Base-by-base conservation (phyloP, 805 yeast genomes). In the Hemisphaericaspora nanyangensis region DNA sequence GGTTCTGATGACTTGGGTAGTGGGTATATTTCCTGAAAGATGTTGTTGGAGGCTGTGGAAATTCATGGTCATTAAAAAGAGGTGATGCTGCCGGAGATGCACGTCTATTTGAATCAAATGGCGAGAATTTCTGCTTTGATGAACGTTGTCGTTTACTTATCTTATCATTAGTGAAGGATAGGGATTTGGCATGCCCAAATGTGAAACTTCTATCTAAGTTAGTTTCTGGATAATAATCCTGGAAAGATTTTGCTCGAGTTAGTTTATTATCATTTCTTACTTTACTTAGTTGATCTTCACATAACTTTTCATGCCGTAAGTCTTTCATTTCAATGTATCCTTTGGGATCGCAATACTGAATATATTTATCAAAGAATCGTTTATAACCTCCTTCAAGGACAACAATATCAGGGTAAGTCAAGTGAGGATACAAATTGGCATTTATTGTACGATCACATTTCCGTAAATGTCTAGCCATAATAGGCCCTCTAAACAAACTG, bases 331-430 rank as follows among this genome's bases (percentile, higher is more conserved):
- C 91, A 36, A 90, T 79, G 52, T 93, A 93, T 39, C 77, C 79
- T 49, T 78, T 85, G 2, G 95, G 95, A 44, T 57, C 68, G 56
- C 97, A 89, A 31, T 80, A 66, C 17, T 58, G 60, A 34, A 77
- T 70, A 55, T 70, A 79, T 22, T 60, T 58, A 34, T 80, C 80
- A 60, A 71, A 90, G 54, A 90, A 93, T 28, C 70, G 69, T 56
- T 82, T 81, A 68, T 93, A 93, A 10, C 99, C 99, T 20, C 98
- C 98, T 46, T 88, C 85, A 32, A 93, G 69, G 25, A 93, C 79
- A 27, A 87, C 80, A 31, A 93, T 79, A 62, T 93, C 96, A 2
- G 99, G 99, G 56, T 83, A 93, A 47, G 76, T 77, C 40, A 93
- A 68, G 44, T 75, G 67, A 0, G 99, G 99, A 61, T 93, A 93